phyloP scores from a whole-genome alignment of 2,329 filamentous ascomycete species.

The Bipolaris cookei region DNA sequence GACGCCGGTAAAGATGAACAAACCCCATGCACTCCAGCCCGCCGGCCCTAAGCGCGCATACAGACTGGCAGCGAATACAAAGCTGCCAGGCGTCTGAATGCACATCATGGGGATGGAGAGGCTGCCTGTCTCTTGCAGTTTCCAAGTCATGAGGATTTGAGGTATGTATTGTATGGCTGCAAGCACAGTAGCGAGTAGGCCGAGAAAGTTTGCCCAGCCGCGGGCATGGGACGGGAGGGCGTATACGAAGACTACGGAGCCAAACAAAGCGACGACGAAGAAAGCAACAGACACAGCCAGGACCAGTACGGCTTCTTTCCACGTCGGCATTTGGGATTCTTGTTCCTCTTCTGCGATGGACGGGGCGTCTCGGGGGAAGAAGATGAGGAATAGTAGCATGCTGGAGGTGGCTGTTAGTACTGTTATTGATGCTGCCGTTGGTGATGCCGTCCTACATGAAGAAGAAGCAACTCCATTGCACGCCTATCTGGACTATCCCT shows the following conservation, averaged over 20 bases:
- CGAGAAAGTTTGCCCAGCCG: conserved; percentile 84
- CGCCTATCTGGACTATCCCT: conserved; percentile 87
- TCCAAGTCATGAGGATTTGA: conserved; percentile 91
- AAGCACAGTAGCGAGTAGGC: conserved; percentile 77
- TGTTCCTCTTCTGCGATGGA: conserved; percentile 35
- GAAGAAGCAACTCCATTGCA: conserved; percentile 90
- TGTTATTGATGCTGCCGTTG: neutral
- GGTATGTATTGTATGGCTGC: conserved; percentile 92
- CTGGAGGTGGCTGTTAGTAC: conserved; percentile 61
- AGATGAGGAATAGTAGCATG: conserved; percentile 90
- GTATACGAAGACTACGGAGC: conserved; percentile 69
- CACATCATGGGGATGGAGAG: conserved; percentile 98
- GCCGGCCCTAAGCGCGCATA: conserved; percentile 77
- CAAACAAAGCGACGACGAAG: conserved; percentile 71
- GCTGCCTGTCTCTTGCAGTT: conserved; percentile 83
- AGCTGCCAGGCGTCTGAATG: conserved; percentile 92
- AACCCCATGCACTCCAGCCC: conserved; percentile 95
- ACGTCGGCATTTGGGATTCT: conserved; percentile 57
- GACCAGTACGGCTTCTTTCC: conserved; percentile 79
- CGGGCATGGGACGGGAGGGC: conserved; percentile 69
- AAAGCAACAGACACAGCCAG: conserved; percentile 76
- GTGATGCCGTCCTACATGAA: conserved; percentile 69
- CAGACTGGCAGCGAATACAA: conserved; percentile 86
- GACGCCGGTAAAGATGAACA: conserved; percentile 83
- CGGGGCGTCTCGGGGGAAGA: conserved; percentile 66